Evolutionary conservation across 2,329 filamentous ascomycete species (phyloP), one percentile per base, ranked within the genome.

Genomic region (Dothistroma septosporum): DNA sequence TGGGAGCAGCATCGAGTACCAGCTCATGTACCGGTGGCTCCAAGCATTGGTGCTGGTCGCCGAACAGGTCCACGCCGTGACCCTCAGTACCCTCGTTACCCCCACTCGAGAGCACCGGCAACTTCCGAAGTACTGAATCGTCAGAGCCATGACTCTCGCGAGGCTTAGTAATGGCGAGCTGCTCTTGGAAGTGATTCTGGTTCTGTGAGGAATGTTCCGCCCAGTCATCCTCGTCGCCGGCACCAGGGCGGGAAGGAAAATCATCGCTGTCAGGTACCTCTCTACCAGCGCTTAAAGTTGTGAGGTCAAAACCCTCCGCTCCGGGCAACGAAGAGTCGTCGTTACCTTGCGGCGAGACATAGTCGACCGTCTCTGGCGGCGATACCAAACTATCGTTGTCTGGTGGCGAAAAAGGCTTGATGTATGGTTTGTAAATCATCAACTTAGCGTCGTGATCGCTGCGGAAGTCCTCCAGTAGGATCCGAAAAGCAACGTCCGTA

Each of bases 381-480:
- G 24, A 28, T 28, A 28, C 24, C 3, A 6, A 28, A 28, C 24
- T 6, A 6, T 3, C 24, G 24, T 28, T 28, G 24, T 28, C 24
- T 2, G 24, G 6, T 28, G 24, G 24, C 24, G 24, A 16, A n/a
- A 21, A 12, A 53, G 50, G 21, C 9, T 3, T 11, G 47, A 61
- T 9, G 19, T 64, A 64, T 19, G 60, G 60, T 54, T 56, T 64
- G 19, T 50, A n/a, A 24, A 64, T 55, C 35, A 44, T 28, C 11
- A 62, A 33, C 46, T 37, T 48, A 6, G 31, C 47, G 21, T 11
- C 24, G 9, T 28, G 32, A 44, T 31, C 52, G 21, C 48, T 32
- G 21, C 32, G 22, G 10, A 47, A 47, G 14, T 58, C 53, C 16
- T 54, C 53, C 19, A 64, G 59, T 12, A 64, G 19, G 9, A 58